Base-by-base conservation (phyloP, 148 eudicot genomes). In the Selenicereus undatus region DNA sequence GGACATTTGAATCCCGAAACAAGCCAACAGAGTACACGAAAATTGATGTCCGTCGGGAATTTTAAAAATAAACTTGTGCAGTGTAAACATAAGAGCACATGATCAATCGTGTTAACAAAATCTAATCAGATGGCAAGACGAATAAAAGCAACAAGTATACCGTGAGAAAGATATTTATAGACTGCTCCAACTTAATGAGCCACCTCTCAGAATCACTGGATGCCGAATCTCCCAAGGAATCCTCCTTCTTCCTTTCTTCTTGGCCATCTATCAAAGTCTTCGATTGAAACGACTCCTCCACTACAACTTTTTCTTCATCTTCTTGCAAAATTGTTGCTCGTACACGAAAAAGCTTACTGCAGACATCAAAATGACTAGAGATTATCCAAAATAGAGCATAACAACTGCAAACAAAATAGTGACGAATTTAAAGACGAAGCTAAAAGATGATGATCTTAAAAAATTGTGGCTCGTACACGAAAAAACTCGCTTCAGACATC, bases 131-230 rank as follows among this genome's bases (percentile, higher is more conserved):
- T 51, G 20, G 13, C 12, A 3, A 27, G 0, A 79, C 11, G 30
- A 52, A 36, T 22, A 43, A 82, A 48, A 24, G 65, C n/a, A 81
- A 79, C 70, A 81, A 62, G 79, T 71, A 75, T 82, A 92, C 99
- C 71, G 99, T 96, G 81, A 96, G 97, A 11, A 90, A 85, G 74
- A 93, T 84, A 83, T 96, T 96, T 11, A 93, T 75, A 16, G 99
- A 93, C 71, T 96, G 98, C 82, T 96, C 99, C 17, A 92, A 0
- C 86, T 91, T 93, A 81, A 96, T 87, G 58, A 89, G 84, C 95
- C 91, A 89, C 75, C 82, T 88, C 86, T 89, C 93, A 76, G 81
- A 84, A 62, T 78, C 80, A 79, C 78, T 86, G 4, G 92, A 75
- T 24, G 90, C 76, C 60, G 95, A 83, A 74, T 82, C 82, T 58